Base-by-base conservation (phyloP, 371 early-diverging fungal species). In the Umbelopsis sp. region DNA sequence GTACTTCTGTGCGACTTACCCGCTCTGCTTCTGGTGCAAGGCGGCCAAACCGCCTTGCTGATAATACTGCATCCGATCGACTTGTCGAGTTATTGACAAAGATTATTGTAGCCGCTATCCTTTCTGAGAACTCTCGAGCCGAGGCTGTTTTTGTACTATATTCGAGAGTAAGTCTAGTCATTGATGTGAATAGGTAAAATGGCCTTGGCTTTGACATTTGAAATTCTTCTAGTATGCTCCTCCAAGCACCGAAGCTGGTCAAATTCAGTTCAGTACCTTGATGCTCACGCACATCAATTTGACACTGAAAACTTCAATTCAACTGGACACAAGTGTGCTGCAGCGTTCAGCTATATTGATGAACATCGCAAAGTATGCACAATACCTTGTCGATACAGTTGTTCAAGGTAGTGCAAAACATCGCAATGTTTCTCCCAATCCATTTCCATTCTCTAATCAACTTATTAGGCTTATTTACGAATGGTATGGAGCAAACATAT, bases 361-460 rank as follows among this genome's bases (percentile, higher is more conserved):
- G 7, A 89, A 87, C 50, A 71, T 89, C 2, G 76, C 82, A 6
- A 88, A 85, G 70, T 89, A 90, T 69, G 72, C 83, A 10, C 87
- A 87, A 70, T 41, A 89, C 12, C 76, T 88, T n/a, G 89, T 92
- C 8, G 93, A 93, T 73, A 74, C 83, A 32, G 84, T 90, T 0
- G 86, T 88, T 51, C 91, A 91, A 74, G 89, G 89, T 76, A 71
- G 45, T 35, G 11, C 20, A 22, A 8, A 41, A 41, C 7, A 7
- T 41, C 41, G 0, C 22, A 22, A 5, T 63, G 11, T n/a, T 29
- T 41, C 44, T 10, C 7, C 4, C 63, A 32, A 6, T 44, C 16
- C 37, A n/a, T 29, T 18, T 25, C 0, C 24, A n/a, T 48, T 8
- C 25, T 3, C 46, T 44, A 25, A 45, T 67, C 5, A 63, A 44